These are phyloP conservation scores for Nothomitra cinnamomea DNA, from an alignment of 2,329 filamentous ascomycete species.

Conservation along the genomic window DNA sequence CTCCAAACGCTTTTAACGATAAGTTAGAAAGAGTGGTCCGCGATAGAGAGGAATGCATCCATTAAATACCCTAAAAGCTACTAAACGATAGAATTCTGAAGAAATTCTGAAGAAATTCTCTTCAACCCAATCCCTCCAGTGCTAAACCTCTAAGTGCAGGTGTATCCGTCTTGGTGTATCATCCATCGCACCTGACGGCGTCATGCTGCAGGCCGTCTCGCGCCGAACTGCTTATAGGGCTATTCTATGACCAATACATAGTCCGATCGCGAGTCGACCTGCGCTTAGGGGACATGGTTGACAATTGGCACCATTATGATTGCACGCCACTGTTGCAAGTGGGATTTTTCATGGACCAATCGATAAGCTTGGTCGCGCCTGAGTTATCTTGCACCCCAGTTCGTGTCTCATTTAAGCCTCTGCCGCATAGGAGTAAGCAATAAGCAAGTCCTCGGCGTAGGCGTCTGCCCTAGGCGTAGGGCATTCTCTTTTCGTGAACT, in stretches of 20 bases:
- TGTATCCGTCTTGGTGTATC: conserved; percentile 1
- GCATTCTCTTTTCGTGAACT: no score
- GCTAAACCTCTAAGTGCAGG: conserved; percentile 11
- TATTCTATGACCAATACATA: conserved; percentile 3
- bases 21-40: no score
- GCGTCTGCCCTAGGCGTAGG: no score
- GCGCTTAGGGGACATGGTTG: conserved; percentile 1
- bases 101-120: background rate
- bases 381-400: background rate
- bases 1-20: no score
- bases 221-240: conserved; percentile 3
- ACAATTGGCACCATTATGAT: no score
- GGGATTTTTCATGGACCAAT: background rate
- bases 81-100: no score
- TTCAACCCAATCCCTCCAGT: background rate
- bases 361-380: background rate
- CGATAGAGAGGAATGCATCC: no score
- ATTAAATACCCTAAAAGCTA: no score
- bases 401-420: background rate
- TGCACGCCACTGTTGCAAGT: no score
- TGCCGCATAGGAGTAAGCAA: no score
- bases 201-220: background rate
- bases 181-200: background rate
- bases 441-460: no score
- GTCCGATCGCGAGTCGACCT: background rate